Conservation (phyloP, 495 filamentous ascomycete genomes). For the Cryomyces minteri region DNA sequence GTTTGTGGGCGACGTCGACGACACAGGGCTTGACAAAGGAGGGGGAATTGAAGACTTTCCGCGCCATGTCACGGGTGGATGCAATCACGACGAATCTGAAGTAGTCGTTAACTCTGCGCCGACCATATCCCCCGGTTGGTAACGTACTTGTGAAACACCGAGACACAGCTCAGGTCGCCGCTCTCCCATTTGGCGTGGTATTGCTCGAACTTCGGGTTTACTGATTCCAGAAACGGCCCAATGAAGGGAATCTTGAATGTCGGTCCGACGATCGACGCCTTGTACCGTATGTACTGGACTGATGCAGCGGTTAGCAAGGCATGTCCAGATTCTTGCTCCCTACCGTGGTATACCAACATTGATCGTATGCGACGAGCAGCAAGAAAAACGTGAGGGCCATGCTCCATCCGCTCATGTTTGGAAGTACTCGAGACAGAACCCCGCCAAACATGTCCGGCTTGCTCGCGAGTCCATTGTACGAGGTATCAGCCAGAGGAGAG, state of each 20-base stretch:
- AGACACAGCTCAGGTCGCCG: conserved; percentile 85
- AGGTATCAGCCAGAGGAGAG: conserved; percentile 57
- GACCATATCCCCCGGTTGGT: conserved; percentile 1
- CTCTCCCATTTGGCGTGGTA: conserved; percentile 88
- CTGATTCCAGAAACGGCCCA: conserved; percentile 81
- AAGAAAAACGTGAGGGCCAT: conserved; percentile 45
- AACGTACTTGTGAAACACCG: conserved; percentile 94
- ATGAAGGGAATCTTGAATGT: conserved; percentile 82
- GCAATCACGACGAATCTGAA: conserved; percentile 91
- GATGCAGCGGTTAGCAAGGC: conserved; percentile 9
- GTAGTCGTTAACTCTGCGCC: not conserved
- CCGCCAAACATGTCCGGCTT: conserved; percentile 19
- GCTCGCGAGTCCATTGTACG: too few species aligned
- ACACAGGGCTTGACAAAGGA: conserved; percentile 89
- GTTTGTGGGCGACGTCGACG: conserved; percentile 86
- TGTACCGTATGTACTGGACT: conserved; percentile 77
- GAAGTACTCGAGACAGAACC: conserved; percentile 20
- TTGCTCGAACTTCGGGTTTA: conserved; percentile 79
- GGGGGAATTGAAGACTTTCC: conserved; percentile 95
- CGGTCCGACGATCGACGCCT: conserved; percentile 72
- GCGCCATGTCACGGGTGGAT: conserved; percentile 84
- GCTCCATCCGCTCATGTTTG: conserved; percentile 43
- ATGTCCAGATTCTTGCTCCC: not conserved
- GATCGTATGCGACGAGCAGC: conserved; percentile 64
- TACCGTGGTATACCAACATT: conserved; percentile 37